Conservation (phyloP, 2,329 filamentous ascomycete genomes). For the Drechslerella dactyloides region DNA sequence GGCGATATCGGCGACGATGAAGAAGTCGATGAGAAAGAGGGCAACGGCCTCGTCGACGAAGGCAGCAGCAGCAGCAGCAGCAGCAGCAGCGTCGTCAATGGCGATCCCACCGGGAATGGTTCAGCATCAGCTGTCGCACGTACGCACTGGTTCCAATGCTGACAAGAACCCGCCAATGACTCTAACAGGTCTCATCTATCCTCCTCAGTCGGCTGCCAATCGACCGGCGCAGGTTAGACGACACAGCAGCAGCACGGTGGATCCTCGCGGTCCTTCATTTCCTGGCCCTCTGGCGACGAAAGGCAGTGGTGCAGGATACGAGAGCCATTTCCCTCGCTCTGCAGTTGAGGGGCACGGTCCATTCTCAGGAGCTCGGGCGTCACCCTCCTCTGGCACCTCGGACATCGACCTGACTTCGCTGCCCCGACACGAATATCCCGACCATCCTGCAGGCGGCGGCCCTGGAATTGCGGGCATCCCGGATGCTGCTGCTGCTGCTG, state of each 20-base stretch:
- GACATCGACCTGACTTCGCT: conserved; percentile 26
- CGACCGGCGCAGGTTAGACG: conserved; percentile 18
- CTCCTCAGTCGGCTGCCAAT: conserved; percentile 6
- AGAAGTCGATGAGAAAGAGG: conserved; percentile 59
- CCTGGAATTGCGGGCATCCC: conserved; percentile 4
- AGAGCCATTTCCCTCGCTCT: conserved; percentile 45
- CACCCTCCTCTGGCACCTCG: conserved; percentile 44
- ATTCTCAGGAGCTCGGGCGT: conserved; percentile 45
- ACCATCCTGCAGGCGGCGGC: conserved; percentile 17
- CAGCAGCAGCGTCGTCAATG: conserved; percentile 18
- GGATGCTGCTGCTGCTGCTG: background rate
- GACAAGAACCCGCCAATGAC: conserved; percentile 16
- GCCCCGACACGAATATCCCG: conserved; percentile 45
- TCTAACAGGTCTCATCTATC: conserved; percentile 26
- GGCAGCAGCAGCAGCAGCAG: conserved; percentile 53
- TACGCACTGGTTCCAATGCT: conserved; percentile 51
- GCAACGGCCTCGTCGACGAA: conserved; percentile 53
- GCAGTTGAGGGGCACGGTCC: conserved; percentile 47
- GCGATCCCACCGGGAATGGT: conserved; percentile 55
- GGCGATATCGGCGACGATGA: conserved; percentile 64
- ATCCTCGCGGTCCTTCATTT: conserved; percentile 50
- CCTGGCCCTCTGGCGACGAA: conserved; percentile 33
- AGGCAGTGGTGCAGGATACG: conserved; percentile 17
- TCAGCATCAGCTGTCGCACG: conserved; percentile 59
- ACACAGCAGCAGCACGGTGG: conserved; percentile 41